Conservation (phyloP, 805 yeast species). For the Spathaspora sp. region DNA sequence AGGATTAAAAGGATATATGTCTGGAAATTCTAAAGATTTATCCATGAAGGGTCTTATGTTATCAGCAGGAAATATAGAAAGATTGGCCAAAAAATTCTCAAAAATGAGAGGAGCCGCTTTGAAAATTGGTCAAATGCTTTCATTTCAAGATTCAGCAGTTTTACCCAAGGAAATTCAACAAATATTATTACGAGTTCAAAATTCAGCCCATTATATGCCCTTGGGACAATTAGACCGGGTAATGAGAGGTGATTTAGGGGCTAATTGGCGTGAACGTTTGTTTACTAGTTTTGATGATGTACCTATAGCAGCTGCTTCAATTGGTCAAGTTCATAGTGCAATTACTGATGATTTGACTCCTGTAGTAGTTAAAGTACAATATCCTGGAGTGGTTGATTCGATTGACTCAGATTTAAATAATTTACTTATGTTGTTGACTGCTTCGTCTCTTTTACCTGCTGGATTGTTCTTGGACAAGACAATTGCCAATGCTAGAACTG, state of each 20-base stretch:
- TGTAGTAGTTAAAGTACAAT: slow-evolving; percentile 94
- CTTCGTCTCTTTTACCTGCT: slow-evolving; percentile 81
- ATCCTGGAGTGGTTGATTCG: slow-evolving; percentile 92
- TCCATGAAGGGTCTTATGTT: slow-evolving; percentile 58
- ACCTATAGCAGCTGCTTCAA: slow-evolving; percentile 94
- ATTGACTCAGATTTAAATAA: slow-evolving; percentile 94
- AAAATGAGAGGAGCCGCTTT: slow-evolving; percentile 99
- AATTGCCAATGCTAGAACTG: slow-evolving; percentile 87
- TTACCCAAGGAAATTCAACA: slow-evolving; percentile 83
- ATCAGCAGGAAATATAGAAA: slow-evolving; percentile 78
- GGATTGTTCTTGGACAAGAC: slow-evolving; percentile 91
- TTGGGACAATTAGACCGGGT: slow-evolving; percentile 79
- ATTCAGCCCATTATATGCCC: slow-evolving; percentile 96
- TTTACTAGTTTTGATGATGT: slow-evolving; percentile 77
- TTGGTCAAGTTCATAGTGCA: slow-evolving; percentile 94
- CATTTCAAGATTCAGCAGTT: slow-evolving; percentile 86
- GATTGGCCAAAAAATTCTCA: slow-evolving; percentile 82
- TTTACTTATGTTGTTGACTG: slow-evolving; percentile 74
- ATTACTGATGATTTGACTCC: slow-evolving; percentile 59
- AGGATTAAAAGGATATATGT: slow-evolving; percentile 64
- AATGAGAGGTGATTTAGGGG: slow-evolving; percentile 70
- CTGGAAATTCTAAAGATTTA: slow-evolving; percentile 42
- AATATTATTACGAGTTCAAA: slow-evolving; percentile 80
- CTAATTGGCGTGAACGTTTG: slow-evolving; percentile 64
- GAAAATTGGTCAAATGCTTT: slow-evolving; percentile 94